Evolutionary conservation across 1,284 basidiomycete species (phyloP).

Genomic region (Sporisorium iseilematis-ciliati): DNA sequence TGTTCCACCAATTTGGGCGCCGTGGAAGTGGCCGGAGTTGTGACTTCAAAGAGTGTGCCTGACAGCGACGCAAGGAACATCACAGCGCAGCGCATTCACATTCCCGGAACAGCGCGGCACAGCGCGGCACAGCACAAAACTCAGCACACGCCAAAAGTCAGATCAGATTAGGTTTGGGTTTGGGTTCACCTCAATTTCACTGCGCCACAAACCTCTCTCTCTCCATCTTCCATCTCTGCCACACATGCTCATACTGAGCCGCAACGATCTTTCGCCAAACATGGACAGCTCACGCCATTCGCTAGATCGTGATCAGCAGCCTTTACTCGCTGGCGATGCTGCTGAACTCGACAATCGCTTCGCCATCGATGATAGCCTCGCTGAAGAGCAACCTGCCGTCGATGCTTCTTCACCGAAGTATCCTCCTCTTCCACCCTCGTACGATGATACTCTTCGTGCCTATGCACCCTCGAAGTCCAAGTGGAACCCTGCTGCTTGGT

Average conservation of each 20-base stretch:
- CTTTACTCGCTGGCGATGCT: conserved; percentile 33
- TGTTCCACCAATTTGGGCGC: not conserved
- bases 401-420: conserved; percentile 49
- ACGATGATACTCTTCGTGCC: conserved; percentile 50
- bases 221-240: not conserved
- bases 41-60: not conserved
- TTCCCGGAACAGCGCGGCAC: not conserved
- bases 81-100: not conserved
- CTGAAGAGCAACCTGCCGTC: conserved; percentile 24
- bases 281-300: conserved; percentile 35
- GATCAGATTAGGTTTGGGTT: not conserved
- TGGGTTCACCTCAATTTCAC: not conserved
- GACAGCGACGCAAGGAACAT: not conserved
- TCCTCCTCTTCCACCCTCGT: conserved; percentile 58
- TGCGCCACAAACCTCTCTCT: not conserved
- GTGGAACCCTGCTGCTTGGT: conserved; percentile 46
- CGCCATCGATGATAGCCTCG: conserved; percentile 56
- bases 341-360: conserved; percentile 54
- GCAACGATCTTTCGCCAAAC: not conserved
- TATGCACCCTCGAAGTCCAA: conserved; percentile 23
- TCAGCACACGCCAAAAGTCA: conserved; percentile 4
- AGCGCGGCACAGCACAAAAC: conserved; percentile 8
- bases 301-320: conserved; percentile 38
- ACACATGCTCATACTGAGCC: not conserved
- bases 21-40: not conserved